Conservation (phyloP, 129 eudicot genomes). For the Silybum marianum region DNA sequence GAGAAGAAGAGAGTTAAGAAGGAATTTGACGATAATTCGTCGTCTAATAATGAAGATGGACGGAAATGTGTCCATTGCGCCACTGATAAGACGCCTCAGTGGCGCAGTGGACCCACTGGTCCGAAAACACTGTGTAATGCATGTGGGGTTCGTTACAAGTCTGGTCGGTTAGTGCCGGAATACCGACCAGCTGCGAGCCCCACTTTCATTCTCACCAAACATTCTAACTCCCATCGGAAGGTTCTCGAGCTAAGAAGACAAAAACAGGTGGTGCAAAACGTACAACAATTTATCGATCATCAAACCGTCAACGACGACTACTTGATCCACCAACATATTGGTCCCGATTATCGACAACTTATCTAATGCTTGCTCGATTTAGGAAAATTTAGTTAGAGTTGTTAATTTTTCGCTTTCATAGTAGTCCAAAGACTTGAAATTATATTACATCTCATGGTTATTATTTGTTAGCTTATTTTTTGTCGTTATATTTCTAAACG, state of each 20-base stretch:
- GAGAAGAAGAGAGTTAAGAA: slow-evolving; percentile 38
- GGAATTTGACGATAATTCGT: slow-evolving; percentile 12
- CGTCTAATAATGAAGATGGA: slow-evolving; percentile 34
- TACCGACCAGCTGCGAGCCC: slow-evolving; percentile 92
- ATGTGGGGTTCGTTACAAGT: slow-evolving; percentile 84
- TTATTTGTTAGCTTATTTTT: background rate
- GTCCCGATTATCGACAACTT: slow-evolving; percentile 51
- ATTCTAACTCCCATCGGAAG: slow-evolving; percentile 87
- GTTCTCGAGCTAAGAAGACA: slow-evolving; percentile 77
- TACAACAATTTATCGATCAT: slow-evolving; percentile 38
- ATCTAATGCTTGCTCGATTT: slow-evolving; percentile 2
- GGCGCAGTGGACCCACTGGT: slow-evolving; percentile 91
- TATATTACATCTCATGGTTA: background rate
- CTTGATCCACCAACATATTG: slow-evolving; percentile 62
- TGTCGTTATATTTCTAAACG: background rate
- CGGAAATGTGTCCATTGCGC: slow-evolving; percentile 79
- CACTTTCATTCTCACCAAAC: slow-evolving; percentile 70
- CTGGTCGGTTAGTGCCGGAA: slow-evolving; percentile 84
- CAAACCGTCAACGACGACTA: slow-evolving; percentile 51
- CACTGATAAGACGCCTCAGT: slow-evolving; percentile 84
- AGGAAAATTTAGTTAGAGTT: background rate
- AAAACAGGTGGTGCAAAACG: slow-evolving; percentile 48
- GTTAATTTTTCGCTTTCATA: background rate
- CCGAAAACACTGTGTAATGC: slow-evolving; percentile 85
- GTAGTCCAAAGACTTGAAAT: background rate